Evolutionary conservation across 441 rosid genomes (phyloP).

Genomic region (Croton laevigatus): DNA sequence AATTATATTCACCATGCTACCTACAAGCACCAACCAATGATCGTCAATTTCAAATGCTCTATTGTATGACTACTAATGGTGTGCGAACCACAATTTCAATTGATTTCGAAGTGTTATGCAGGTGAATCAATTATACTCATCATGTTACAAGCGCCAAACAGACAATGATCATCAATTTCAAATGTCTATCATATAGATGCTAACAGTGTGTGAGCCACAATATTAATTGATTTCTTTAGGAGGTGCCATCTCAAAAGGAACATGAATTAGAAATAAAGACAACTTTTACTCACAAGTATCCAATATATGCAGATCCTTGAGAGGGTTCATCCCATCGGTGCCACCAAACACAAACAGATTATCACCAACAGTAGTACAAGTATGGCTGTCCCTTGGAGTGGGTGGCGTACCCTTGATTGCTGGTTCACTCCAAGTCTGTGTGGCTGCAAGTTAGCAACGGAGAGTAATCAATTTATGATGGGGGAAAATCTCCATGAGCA

Average conservation of each 20-base stretch:
- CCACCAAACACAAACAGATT: constrained; percentile 84
- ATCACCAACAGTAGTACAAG: constrained; percentile 71
- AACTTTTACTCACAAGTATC: constrained; percentile 64
- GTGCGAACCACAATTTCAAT: neutral
- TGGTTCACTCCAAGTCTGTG: constrained; percentile 84
- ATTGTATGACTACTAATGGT: neutral
- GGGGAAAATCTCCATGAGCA: neutral
- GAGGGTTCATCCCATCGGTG: constrained; percentile 83
- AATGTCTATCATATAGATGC: neutral
- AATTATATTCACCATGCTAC: neutral
- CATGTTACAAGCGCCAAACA: neutral
- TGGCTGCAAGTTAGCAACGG: constrained; percentile 45
- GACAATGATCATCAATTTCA: neutral
- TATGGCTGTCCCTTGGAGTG: constrained; percentile 88
- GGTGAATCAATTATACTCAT: constrained; percentile 3
- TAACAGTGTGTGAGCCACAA: neutral
- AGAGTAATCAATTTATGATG: constrained; percentile 13
- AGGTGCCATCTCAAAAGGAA: constrained; percentile 7
- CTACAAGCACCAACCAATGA: neutral
- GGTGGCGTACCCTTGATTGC: constrained; percentile 69
- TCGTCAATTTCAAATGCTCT: neutral
- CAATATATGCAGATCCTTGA: constrained; percentile 73
- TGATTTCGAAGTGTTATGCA: neutral
- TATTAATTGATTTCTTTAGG: neutral
- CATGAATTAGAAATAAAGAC: constrained; percentile 1